Evolutionary conservation across 1,284 basidiomycete genomes (phyloP).

Genomic region (Cryptococcus sp.): DNA sequence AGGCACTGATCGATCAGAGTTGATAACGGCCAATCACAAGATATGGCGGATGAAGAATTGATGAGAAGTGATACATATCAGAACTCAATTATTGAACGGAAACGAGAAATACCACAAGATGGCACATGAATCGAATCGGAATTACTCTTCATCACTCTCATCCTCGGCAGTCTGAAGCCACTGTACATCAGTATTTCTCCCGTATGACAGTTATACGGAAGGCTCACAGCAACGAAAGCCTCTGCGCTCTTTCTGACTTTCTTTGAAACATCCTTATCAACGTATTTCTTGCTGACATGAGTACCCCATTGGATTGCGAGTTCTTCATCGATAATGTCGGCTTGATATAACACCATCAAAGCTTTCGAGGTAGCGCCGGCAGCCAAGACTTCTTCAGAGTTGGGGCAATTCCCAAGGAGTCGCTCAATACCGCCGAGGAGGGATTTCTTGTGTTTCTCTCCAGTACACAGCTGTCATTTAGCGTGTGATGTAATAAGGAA

Average conservation of each 20-base stretch:
- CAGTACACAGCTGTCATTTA: conserved; percentile 48
- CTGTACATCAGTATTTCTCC: conserved; percentile 14
- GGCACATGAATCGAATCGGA: too few species aligned
- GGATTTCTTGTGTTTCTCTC: conserved; percentile 93
- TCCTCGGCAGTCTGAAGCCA: conserved; percentile 45
- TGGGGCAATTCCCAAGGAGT: conserved; percentile 67
- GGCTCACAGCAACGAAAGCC: conserved; percentile 74
- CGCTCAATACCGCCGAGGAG: conserved; percentile 86
- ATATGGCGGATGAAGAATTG: too few species aligned
- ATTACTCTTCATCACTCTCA: conserved; percentile 32
- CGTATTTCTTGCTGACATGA: conserved; percentile 96
- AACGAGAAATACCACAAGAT: neutral
- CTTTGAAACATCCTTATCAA: conserved; percentile 92
- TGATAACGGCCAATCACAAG: too few species aligned
- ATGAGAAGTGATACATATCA: too few species aligned
- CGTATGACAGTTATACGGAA: neutral
- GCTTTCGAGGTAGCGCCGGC: conserved; percentile 59
- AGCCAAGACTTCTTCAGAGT: conserved; percentile 33
- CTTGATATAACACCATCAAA: conserved; percentile 92
- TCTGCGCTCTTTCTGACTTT: conserved; percentile 92
- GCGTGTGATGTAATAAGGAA: neutral
- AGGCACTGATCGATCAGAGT: too few species aligned
- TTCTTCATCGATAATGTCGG: conserved; percentile 88
- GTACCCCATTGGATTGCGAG: conserved; percentile 90
- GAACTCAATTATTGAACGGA: neutral